phyloP scores from a whole-genome alignment of 495 filamentous ascomycete species.

The Saxophila tyrrhenica region DNA sequence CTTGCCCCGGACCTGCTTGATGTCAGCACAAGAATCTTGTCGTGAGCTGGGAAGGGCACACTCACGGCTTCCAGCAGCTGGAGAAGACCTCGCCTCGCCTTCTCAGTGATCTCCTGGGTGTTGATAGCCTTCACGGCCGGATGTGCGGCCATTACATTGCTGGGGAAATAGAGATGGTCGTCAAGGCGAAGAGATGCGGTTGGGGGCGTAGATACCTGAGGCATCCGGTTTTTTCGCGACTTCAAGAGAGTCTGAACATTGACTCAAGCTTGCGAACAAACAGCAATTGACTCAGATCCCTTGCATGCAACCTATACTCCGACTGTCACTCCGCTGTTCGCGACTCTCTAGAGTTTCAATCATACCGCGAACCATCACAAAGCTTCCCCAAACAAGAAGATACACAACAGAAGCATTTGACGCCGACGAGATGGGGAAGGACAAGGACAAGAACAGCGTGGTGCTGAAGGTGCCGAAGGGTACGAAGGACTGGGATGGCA shows the following conservation, averaged over 20 bases:
- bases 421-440: conserved; percentile 18
- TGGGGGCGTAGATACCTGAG: neutral
- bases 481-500: conserved; percentile 40
- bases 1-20: conserved; percentile 77
- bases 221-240: neutral
- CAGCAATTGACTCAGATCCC: neutral
- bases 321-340: neutral
- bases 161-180: neutral
- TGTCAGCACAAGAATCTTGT: conserved; percentile 13
- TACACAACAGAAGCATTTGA: neutral
- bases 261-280: neutral
- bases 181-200: neutral
- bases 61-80: conserved; percentile 26
- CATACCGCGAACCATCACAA: neutral
- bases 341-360: neutral
- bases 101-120: conserved; percentile 24
- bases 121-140: conserved; percentile 21
- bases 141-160: conserved; percentile 17
- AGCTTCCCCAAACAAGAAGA: neutral
- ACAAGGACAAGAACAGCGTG: conserved; percentile 12
- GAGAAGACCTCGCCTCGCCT: conserved; percentile 25
- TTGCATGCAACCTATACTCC: conserved; percentile 4
- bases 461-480: conserved; percentile 26
- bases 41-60: neutral
- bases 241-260: neutral